These are phyloP conservation scores for Wilcoxina mikolae DNA, from an alignment of 495 filamentous ascomycete species.

Conservation along the genomic window DNA sequence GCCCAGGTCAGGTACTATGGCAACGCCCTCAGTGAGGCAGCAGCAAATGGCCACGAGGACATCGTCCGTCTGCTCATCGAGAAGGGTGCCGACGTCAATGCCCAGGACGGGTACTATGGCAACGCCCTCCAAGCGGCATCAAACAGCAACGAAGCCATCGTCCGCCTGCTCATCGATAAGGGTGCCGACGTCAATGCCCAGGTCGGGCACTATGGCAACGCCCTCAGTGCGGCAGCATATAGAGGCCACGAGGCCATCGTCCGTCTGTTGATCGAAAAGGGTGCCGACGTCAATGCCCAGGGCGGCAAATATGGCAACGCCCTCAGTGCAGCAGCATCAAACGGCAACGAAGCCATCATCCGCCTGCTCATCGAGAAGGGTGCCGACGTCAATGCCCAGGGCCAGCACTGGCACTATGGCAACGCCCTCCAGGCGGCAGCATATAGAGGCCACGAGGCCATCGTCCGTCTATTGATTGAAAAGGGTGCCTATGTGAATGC, in stretches of 20 bases:
- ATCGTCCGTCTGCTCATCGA: no score
- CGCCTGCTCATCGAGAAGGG: constrained; percentile 30
- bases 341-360: constrained; percentile 20
- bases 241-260: constrained; percentile 19
- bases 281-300: constrained; percentile 27
- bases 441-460: background rate
- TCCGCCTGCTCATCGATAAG: no score
- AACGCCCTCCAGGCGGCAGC: constrained; percentile 4
- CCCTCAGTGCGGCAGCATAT: constrained; percentile 21
- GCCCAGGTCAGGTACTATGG: no score
- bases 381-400: constrained; percentile 31
- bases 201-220: constrained; percentile 7
- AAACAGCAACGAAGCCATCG: no score
- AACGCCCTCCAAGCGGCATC: no score
- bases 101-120: no score
- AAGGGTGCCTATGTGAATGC: background rate
- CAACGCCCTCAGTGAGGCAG: no score
- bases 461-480: background rate
- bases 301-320: constrained; percentile 11
- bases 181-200: no score
- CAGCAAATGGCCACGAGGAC: no score
- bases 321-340: constrained; percentile 19
- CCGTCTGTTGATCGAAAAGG: constrained; percentile 29
- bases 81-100: no score
- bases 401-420: constrained; percentile 8